A percentile compares a stretch with the other conserved stretches of the same genome.
These are phyloP conservation scores for Boletus tomentosulus DNA, from an alignment of 768 basidiomycete species.

Conservation along the genomic window DNA sequence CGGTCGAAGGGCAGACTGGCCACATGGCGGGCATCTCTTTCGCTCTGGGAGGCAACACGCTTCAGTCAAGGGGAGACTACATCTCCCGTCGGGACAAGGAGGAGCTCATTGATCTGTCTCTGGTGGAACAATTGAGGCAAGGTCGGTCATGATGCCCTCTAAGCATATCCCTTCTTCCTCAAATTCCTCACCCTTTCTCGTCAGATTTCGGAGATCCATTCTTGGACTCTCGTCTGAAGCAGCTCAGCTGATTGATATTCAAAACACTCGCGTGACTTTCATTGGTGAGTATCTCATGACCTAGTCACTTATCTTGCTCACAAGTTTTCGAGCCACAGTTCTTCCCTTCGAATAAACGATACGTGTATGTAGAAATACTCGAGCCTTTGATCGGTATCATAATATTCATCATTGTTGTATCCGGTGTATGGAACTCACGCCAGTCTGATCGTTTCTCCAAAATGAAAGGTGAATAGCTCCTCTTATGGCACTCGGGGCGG, in stretches of 20 bases:
- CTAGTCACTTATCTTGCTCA: constrained; percentile 1
- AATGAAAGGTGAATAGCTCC: background rate
- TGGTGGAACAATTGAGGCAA: constrained; percentile 54
- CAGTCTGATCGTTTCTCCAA: background rate
- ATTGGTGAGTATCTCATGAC: constrained; percentile 7
- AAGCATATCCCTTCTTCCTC: constrained; percentile 3
- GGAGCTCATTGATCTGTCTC: constrained; percentile 45
- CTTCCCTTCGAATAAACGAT: background rate
- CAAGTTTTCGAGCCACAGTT: background rate
- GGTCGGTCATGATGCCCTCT: constrained; percentile 30
- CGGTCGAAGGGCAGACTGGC: constrained; percentile 21
- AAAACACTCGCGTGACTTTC: background rate
- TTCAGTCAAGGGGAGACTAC: constrained; percentile 33
- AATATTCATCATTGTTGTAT: constrained; percentile 1
- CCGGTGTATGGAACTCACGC: background rate
- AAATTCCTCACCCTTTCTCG: background rate
- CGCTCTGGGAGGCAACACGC: constrained; percentile 17
- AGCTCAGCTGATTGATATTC: constrained; percentile 16
- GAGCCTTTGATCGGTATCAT: background rate
- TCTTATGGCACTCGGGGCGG: background rate
- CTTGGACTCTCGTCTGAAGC: constrained; percentile 34
- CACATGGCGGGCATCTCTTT: constrained; percentile 5
- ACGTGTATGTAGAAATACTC: background rate
- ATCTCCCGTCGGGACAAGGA: constrained; percentile 51
- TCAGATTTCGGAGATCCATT: constrained; percentile 58